A percentile compares a stretch with the other conserved stretches of the same genome.
Conservation (phyloP, 352 stramenopile species). For the Phytophthora megakarya region DNA sequence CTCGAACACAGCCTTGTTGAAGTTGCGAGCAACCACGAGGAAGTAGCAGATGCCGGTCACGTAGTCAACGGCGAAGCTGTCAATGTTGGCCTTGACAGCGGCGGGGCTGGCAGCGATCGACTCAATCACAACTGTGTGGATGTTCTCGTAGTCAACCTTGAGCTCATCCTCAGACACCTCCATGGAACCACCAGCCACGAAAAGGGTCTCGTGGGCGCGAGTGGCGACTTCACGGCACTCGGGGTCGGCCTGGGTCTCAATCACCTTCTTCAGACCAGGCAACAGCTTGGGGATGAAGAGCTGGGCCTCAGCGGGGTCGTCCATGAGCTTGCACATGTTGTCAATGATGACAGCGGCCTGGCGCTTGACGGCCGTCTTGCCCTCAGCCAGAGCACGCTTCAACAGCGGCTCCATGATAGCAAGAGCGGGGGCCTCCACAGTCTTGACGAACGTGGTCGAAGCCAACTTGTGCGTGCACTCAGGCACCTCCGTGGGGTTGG, state of each 20-base stretch:
- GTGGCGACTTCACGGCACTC: conserved; percentile 97
- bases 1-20: conserved; percentile 95
- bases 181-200: conserved; percentile 93
- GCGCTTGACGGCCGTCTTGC: conserved; percentile 96
- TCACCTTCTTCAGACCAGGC: conserved; percentile 96
- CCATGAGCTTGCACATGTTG: conserved; percentile 99
- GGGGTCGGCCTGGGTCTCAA: conserved; percentile 95
- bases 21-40: conserved; percentile 90
- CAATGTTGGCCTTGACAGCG: conserved; percentile 86
- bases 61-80: conserved; percentile 92
- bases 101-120: conserved; percentile 79
- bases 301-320: conserved; percentile 96
- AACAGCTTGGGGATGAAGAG: conserved; percentile 98
- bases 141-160: conserved; percentile 91
- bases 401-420: conserved; percentile 98
- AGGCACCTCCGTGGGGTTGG: conserved; percentile 96
- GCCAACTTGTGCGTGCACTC: conserved; percentile 99
- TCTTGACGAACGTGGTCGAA: conserved; percentile 99
- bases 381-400: conserved; percentile 95
- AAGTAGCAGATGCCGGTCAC: conserved; percentile 85
- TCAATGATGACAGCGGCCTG: conserved; percentile 98
- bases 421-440: conserved; percentile 95
- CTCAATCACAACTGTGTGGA: conserved; percentile 75
- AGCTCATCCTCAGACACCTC: conserved; percentile 92
- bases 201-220: conserved; percentile 93